Base-by-base conservation (phyloP, 805 yeast species). In the Ogataea sp. region DNA sequence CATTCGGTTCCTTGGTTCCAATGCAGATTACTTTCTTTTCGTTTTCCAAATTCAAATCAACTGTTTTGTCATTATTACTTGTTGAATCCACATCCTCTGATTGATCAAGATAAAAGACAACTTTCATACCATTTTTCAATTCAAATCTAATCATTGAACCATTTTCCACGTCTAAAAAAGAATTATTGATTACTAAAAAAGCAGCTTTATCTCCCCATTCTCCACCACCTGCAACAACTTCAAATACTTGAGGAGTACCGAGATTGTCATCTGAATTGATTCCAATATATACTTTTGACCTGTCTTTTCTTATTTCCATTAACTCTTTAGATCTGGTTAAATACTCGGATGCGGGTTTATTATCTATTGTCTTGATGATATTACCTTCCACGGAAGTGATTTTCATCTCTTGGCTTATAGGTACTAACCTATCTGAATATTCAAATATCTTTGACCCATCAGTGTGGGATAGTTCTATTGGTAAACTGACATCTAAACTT, bases 331-430 rank as follows among this genome's bases (percentile, higher is more conserved):
- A n/a, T n/a, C n/a, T n/a, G n/a, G n/a, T n/a, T n/a, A 82, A 58
- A 43, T 56, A 73, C 26, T 67, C 64, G 0, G 87, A 71, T 0
- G 88, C 86, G 0, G 85, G 68, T 39, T 58, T 50, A 20, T 61
- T 58, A 49, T 82, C 71, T 43, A 82, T 68, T 6, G 67, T 48
- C 53, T 79, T 78, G 45, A 81, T 62, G 55, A 82, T 64, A 52
- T 82, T 82, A 9, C 79, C 82, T 5, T 68, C 64, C 40, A 65
- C 65, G 3, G 62, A 55, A 0, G 85, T 75, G 38, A 81, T 63
- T 5, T 49, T 42, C 38, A 75, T 60, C 24, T 53, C 53, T 16
- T 14, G n/a, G n/a, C n/a, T n/a, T n/a, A n/a, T n/a, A n/a, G n/a
- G n/a, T n/a, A n/a, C n/a, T n/a, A n/a, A n/a, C n/a, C n/a, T n/a